These are phyloP conservation scores for Globisporangium paddicum DNA, from an alignment of 352 stramenopile genomes.

Conservation along the genomic window DNA sequence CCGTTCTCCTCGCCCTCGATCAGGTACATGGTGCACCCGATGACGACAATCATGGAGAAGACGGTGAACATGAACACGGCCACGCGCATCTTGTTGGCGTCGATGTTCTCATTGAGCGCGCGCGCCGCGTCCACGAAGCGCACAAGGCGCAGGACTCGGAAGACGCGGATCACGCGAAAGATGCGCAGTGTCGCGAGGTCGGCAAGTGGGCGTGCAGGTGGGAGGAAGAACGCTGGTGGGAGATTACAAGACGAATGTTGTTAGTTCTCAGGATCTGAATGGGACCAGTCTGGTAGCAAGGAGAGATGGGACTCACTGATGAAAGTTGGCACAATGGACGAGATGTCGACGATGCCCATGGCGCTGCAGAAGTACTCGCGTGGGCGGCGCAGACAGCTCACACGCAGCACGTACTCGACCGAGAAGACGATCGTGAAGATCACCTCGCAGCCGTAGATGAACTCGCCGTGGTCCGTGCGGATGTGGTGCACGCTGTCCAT, in stretches of 20 bases:
- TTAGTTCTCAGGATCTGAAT: no score
- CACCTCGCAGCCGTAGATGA: conserved; percentile 32
- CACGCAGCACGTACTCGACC: conserved; percentile 34
- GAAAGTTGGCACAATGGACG: conserved; percentile 41
- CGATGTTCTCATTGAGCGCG: conserved; percentile 71
- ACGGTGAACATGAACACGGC: conserved; percentile 71
- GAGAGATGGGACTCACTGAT: conserved; percentile 23
- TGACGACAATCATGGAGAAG: conserved; percentile 77
- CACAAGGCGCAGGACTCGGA: conserved; percentile 64
- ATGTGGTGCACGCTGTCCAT: conserved; percentile 69
- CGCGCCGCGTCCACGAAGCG: conserved; percentile 66
- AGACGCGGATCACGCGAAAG: conserved; percentile 77
- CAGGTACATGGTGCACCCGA: conserved; percentile 80
- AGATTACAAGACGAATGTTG: background rate
- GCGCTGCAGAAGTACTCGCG: conserved; percentile 43
- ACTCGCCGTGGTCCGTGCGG: conserved; percentile 28
- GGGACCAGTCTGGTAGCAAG: no score
- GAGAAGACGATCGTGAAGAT: conserved; percentile 46
- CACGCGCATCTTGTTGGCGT: conserved; percentile 77
- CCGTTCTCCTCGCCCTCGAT: conserved; percentile 75
- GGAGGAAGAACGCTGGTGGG: conserved; percentile 41
- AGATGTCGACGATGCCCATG: conserved; percentile 51
- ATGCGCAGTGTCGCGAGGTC: conserved; percentile 69
- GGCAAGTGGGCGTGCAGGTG: conserved; percentile 45
- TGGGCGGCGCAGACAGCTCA: conserved; percentile 30